Evolutionary conservation across 208 protist genomes (phyloP).

Genomic region (Trypanosomatidae sp.): DNA sequence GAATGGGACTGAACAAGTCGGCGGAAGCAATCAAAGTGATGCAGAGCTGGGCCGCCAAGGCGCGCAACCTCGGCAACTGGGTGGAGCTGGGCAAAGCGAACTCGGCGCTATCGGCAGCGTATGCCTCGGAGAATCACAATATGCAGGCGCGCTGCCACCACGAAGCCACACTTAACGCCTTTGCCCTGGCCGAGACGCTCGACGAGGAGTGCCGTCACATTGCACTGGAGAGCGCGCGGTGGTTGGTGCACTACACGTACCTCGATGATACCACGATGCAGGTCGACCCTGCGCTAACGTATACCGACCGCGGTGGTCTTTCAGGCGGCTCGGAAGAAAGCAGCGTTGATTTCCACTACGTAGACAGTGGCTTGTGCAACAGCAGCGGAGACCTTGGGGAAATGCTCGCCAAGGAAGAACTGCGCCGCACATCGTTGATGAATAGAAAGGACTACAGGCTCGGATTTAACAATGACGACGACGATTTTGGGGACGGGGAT

Average conservation of each 20-base stretch:
- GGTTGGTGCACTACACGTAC: slow-evolving; percentile 87
- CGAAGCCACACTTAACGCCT: slow-evolving; percentile 53
- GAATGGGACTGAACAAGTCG: slow-evolving; percentile 60
- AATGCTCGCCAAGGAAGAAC: slow-evolving; percentile 55
- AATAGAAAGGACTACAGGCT: slow-evolving; percentile 16
- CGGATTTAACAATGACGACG: slow-evolving; percentile 16
- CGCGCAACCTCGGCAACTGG: slow-evolving; percentile 54
- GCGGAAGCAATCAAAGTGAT: slow-evolving; percentile 80
- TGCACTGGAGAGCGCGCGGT: slow-evolving; percentile 70
- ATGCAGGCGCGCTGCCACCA: slow-evolving; percentile 68
- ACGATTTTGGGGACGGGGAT: slow-evolving; percentile 7
- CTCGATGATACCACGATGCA: slow-evolving; percentile 68
- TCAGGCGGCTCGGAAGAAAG: slow-evolving; percentile 27
- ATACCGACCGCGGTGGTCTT: slow-evolving; percentile 10
- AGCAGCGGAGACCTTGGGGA: slow-evolving; percentile 65
- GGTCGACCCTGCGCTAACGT: slow-evolving; percentile 30
- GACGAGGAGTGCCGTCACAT: slow-evolving; percentile 39
- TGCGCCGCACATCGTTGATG: slow-evolving; percentile 28
- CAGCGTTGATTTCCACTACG: slow-evolving; percentile 19
- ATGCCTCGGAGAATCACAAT: slow-evolving; percentile 51
- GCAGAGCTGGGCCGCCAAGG: slow-evolving; percentile 65
- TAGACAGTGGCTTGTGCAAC: slow-evolving; percentile 50
- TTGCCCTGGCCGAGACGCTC: slow-evolving; percentile 33
- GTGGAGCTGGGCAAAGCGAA: slow-evolving; percentile 76
- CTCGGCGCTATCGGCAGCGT: slow-evolving; percentile 55